Evolutionary conservation across 1,139 yeast species (phyloP), one percentile per base, ranked within the genome.

Genomic region (Suhomyces chickasaworum): DNA sequence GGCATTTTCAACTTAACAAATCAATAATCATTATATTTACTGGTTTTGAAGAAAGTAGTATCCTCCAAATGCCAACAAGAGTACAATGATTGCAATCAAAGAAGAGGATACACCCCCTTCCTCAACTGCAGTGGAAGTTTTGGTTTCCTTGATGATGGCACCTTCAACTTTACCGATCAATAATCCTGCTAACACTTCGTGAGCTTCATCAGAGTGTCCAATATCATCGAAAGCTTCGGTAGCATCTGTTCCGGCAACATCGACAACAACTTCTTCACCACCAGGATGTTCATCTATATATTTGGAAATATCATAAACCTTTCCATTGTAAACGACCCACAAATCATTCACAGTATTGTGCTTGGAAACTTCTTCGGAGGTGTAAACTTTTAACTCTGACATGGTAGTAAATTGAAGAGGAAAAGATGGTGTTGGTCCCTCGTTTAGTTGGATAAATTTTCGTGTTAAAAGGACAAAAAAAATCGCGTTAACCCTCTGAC

Each of bases 281-380:
- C 99, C 99, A 52, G 96, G 96, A 72, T 93, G 99, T 74, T 93
- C 98, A 61, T 91, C 97, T 51, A 91, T 69, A 69, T 91, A 93
- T 55, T 75, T 73, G 46, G 96, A 73, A 52, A 88, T 83, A 67
- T 93, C 90, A 71, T 91, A 93, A 46, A 93, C 98, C 63, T 86
- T 87, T 40, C 95, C 97, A 55, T 89, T 83, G 70, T 89, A 83
- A 55, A 89, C 87, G 70, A 93, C 78, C 96, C 97, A 93, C 56
- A 89, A 77, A 66, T 91, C 97, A 49, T 84, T 89, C 49, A 78
- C 71, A 43, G 86, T 75, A 68, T 78, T 85, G 77, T 93, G 98
- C 64, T 81, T 68, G 52, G 88, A 77, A 55, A 93, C 83, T 68
- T 91, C 95, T 52, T 84, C 90, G 45, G 61, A 57, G 29, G 72